Base-by-base conservation (phyloP, 139 green algal genomes). In the Nannochloris sp. region DNA sequence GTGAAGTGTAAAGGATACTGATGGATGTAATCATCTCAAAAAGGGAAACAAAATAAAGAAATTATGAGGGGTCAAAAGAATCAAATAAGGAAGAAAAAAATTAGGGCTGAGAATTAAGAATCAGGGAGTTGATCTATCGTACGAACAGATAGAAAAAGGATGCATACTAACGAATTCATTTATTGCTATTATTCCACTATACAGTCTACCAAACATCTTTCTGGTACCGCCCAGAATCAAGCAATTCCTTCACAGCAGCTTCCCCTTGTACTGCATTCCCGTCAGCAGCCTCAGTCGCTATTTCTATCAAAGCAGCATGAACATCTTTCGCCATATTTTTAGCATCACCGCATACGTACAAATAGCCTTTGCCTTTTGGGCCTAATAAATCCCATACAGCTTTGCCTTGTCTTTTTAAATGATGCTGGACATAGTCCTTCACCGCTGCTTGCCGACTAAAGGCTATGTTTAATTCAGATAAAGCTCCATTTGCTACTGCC, bases 321-420 rank as follows among this genome's bases (percentile, higher is more conserved):
- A 98, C 92, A 60, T 98, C 93, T 72, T 85, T 91, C 25, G 93
- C 93, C 93, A 98, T 98, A 72, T 77, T 47, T 71, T 92, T 96
- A 42, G 89, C 93, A 54, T 98, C 93, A 4, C 93, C 94, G 71
- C 94, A 99, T 42, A 99, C 87, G 60, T 97, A 99, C 55, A 97
- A 38, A 64, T 80, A 70, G 19, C 79, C 85, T 13, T 57, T 56
- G 3, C 69, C 67, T 6, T 60, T 60, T 12, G 71, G 14, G 31
- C 25, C 29, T 19, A 78, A 35, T 33, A 71, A n/a, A 15, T 55
- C 36, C 75, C 70, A 80, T 27, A 90, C 42, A 48, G 67, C 59
- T 27, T 8, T 35, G 0, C 53, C 83, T 3, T 85, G 44, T 31
- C 70, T 53, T 64, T 83, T 76, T 60, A 96, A 71, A 64, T 89